phyloP scores from a whole-genome alignment of 2,329 filamentous ascomycete species.

The Colletotrichum lupini region DNA sequence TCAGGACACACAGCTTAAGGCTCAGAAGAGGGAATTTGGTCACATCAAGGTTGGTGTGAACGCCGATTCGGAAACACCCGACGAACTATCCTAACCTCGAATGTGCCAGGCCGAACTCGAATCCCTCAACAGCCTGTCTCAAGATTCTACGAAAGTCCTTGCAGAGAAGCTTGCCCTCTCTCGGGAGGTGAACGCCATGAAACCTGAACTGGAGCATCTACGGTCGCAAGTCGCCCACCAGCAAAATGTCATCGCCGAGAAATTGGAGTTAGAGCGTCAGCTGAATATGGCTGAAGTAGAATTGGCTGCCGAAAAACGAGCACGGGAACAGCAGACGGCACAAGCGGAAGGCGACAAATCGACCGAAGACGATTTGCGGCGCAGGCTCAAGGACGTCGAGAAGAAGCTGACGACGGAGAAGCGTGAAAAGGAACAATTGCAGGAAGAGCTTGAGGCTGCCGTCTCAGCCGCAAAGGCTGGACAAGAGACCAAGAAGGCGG shows the following conservation, averaged over 20 bases:
- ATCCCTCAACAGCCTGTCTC: conserved; percentile 72
- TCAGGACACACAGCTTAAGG: conserved; percentile 60
- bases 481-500: conserved; percentile 60
- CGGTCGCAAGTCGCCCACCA: conserved; percentile 67
- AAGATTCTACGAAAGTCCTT: conserved; percentile 77
- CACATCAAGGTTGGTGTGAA: conserved; percentile 55
- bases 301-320: conserved; percentile 78
- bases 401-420: conserved; percentile 47
- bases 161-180: conserved; percentile 66
- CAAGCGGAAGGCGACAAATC: conserved; percentile 14
- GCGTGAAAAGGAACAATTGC: conserved; percentile 34
- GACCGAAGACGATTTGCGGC: conserved; percentile 49
- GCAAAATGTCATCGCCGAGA: conserved; percentile 79
- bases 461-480: conserved; percentile 70
- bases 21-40: conserved; percentile 60
- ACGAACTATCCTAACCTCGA: not conserved
- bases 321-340: conserved; percentile 26
- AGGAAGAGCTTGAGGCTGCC: conserved; percentile 58
- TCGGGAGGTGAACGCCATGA: conserved; percentile 63
- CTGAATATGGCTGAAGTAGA: conserved; percentile 82
- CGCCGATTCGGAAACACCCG: too few relatives aligned
- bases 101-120: conserved; percentile 73
- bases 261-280: conserved; percentile 82
- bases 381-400: conserved; percentile 49
- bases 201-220: conserved; percentile 67